Conservation (phyloP, 768 basidiomycete genomes). For the Cystofilobasidium capitatum region DNA sequence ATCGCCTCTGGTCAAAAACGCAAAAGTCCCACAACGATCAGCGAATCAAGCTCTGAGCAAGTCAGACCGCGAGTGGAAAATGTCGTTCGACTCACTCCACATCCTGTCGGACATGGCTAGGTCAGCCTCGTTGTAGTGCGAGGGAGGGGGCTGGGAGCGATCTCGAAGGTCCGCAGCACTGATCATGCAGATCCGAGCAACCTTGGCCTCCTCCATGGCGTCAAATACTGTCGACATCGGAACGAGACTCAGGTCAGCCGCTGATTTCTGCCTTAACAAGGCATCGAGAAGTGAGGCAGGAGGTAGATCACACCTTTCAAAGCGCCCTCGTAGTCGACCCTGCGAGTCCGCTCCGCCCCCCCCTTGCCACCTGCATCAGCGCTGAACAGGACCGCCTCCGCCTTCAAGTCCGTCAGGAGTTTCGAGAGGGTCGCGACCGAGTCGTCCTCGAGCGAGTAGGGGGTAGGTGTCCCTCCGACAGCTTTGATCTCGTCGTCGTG, state of each 20-base stretch:
- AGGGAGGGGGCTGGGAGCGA: not conserved
- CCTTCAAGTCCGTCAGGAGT: not conserved
- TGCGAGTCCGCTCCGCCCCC: not conserved
- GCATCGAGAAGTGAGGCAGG: no score
- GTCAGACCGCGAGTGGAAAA: no score
- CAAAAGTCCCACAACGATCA: no score
- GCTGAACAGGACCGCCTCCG: not conserved
- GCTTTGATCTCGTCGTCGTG: not conserved
- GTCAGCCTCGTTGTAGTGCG: not conserved
- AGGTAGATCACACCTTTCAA: no score
- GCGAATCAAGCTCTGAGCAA: no score
- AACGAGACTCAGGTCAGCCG: no score
- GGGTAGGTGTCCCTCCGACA: not conserved
- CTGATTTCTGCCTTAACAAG: no score
- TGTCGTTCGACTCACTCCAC: not conserved
- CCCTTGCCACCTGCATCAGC: not conserved
- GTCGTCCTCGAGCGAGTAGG: slow-evolving; percentile 5
- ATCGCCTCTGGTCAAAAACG: no score
- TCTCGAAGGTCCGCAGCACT: not conserved
- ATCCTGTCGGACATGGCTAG: not conserved
- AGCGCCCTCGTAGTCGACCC: not conserved
- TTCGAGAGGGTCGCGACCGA: not conserved
- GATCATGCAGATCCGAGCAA: not conserved
- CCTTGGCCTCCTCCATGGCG: not conserved
- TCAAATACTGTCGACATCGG: no score